These are phyloP conservation scores for Clitoria ternatea DNA, from an alignment of 306 rosid genomes.

Conservation along the genomic window DNA sequence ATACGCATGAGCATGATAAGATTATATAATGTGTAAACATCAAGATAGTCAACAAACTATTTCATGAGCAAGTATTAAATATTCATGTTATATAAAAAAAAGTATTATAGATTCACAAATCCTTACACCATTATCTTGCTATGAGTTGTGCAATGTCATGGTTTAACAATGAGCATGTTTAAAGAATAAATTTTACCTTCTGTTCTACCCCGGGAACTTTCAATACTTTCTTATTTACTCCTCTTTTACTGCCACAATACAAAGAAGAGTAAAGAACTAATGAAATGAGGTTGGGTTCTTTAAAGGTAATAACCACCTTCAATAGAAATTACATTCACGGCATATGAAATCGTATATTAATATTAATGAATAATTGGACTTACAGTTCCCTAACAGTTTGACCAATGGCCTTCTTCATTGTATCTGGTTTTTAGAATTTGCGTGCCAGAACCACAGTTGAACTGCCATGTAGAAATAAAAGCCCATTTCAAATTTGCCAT, in stretches of 20 bases:
- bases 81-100: too few species aligned
- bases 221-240: conserved; percentile 84
- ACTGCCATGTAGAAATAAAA: conserved; percentile 7
- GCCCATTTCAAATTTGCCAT: background rate
- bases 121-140: background rate
- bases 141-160: conserved; percentile 4
- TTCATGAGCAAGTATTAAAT: background rate
- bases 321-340: background rate
- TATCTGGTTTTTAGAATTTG: conserved; percentile 13
- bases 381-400: conserved; percentile 94
- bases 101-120: background rate
- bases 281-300: background rate
- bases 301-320: background rate
- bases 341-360: background rate
- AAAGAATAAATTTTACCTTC: conserved; percentile 52
- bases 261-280: conserved; percentile 6
- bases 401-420: conserved; percentile 83
- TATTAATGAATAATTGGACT: conserved; percentile 32
- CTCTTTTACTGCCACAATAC: conserved; percentile 71
- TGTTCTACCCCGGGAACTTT: conserved; percentile 93
- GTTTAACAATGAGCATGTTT: background rate
- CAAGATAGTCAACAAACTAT: background rate
- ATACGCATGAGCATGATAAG: background rate
- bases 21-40: background rate
- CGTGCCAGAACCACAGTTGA: conserved; percentile 19